Conservation (phyloP, 306 rosid genomes). For the Nissolia schottii region DNA sequence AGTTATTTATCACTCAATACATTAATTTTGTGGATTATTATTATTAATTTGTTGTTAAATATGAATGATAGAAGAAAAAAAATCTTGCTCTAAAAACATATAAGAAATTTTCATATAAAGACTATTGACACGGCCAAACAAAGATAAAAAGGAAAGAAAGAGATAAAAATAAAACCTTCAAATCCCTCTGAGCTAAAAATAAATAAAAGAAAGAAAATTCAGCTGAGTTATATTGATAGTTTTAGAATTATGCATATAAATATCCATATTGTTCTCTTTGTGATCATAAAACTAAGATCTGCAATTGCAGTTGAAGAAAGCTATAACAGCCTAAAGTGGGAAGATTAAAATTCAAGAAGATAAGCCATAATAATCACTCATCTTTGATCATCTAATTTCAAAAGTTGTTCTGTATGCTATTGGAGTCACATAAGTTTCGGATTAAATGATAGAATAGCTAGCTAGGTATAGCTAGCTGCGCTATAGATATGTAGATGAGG, state of each 20-base stretch:
- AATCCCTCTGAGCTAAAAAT: not conserved
- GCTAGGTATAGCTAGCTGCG: constrained; percentile 21
- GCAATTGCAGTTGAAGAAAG: not conserved
- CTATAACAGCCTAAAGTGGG: not conserved
- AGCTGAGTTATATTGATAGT: constrained; percentile 11
- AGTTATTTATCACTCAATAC: no score
- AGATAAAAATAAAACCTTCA: not conserved
- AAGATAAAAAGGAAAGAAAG: not conserved
- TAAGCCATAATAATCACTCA: constrained; percentile 7
- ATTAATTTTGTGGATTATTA: no score
- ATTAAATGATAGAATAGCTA: constrained; percentile 27
- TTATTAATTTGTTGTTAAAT: no score
- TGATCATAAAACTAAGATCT: not conserved
- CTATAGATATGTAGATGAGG: constrained; percentile 45
- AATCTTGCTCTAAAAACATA: no score
- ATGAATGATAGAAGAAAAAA: no score
- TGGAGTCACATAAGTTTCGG: constrained; percentile 23
- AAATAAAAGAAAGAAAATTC: not conserved
- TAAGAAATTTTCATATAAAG: no score
- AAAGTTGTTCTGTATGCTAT: constrained; percentile 35
- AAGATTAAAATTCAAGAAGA: constrained; percentile 12
- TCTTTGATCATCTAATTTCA: not conserved
- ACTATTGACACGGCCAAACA: no score
- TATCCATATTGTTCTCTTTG: not conserved
- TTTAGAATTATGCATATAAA: not conserved